These are phyloP conservation scores for Arctium minus DNA, from an alignment of 129 eudicot genomes.

Conservation along the genomic window DNA sequence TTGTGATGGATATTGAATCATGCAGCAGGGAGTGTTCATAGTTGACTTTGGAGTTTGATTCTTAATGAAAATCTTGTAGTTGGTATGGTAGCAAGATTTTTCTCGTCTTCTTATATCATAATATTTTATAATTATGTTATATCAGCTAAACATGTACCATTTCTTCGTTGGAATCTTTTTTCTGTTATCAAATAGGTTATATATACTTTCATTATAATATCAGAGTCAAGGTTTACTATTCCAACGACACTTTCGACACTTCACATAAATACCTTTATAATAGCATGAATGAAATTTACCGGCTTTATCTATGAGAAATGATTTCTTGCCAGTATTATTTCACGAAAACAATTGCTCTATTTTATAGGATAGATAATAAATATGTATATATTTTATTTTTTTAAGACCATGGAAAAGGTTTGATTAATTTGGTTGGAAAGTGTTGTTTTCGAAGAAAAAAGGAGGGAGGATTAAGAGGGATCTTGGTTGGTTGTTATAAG, in stretches of 20 bases:
- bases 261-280: neutral
- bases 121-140: neutral
- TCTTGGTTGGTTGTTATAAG: slow-evolving; percentile 34
- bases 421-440: neutral
- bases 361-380: no score
- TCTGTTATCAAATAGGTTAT: neutral
- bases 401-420: neutral
- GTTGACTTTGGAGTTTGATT: slow-evolving; percentile 42
- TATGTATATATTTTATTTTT: no score
- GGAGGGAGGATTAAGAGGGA: neutral
- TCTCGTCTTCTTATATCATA: neutral
- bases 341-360: no score
- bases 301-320: neutral
- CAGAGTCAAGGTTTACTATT: no score
- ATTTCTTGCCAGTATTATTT: neutral
- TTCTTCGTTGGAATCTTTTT: no score
- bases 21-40: slow-evolving; percentile 23
- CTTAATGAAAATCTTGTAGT: slow-evolving; percentile 31
- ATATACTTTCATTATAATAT: no score
- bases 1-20: slow-evolving; percentile 16
- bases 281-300: no score
- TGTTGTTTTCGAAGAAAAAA: neutral
- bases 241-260: neutral
- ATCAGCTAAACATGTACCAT: neutral
- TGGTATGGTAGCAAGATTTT: slow-evolving; percentile 27